Base-by-base conservation (phyloP, 73 alveolate species). In the Effrenium voratum region DNA sequence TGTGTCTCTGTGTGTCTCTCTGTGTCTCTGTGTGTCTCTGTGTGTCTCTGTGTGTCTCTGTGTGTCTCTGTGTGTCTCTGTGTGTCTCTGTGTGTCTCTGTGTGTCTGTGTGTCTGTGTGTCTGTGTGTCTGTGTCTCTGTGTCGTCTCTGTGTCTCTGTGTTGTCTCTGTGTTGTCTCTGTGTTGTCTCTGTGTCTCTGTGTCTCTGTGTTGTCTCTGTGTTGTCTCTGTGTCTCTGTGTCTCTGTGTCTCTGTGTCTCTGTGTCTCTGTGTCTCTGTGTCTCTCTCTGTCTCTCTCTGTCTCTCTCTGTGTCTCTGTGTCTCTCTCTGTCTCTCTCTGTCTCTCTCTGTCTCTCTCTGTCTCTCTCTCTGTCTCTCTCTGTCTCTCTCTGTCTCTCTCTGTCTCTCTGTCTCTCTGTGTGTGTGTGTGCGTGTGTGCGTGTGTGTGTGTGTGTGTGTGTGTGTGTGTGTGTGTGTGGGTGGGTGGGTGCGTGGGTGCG, bases 351-450 rank as follows among this genome's bases (percentile, higher is more conserved):
- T n/a, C n/a, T n/a, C n/a, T n/a, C n/a, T n/a, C n/a, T n/a, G n/a
- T n/a, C n/a, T n/a, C n/a, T n/a, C n/a, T n/a, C n/a, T n/a, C n/a
- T n/a, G n/a, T n/a, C n/a, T n/a, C n/a, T n/a, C n/a, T n/a, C n/a
- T n/a, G n/a, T n/a, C n/a, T n/a, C 45, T n/a, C 49, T 72, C 49
- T 72, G 83, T 72, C 49, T 72, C 49, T 72, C 49, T 72, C 49
- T 72, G 83, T 8, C 8, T 3, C 49, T 8, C 34, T n/a, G 83
- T 72, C 49, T 72, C 49, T 36, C 45, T 72, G 83, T 72, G 83
- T 72, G 83, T 72, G 83, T 36, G 50, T 72, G 83, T 72, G 83
- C n/a, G 83, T n/a, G 83, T n/a, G 50, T n/a, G 83, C 26, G 83
- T n/a, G 83, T 72, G 83, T 36, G 50, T 72, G 83, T 72, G 83